Conservation (phyloP, 23 red algal genomes). For the Chondrus crispus region DNA sequence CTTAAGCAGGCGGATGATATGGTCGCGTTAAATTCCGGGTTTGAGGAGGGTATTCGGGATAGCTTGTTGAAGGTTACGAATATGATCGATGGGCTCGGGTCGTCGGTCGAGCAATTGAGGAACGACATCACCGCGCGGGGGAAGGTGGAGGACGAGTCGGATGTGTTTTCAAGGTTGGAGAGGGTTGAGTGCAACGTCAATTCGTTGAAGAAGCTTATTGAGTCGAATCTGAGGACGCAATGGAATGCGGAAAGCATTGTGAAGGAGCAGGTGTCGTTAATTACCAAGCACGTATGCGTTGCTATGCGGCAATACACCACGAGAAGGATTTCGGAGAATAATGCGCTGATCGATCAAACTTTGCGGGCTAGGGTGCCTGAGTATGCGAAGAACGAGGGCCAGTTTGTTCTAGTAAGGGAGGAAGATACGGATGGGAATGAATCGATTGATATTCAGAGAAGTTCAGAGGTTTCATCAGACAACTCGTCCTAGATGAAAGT, state of each 20-base stretch:
- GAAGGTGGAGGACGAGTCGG: background rate
- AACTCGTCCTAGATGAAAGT: no score
- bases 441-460: constrained; percentile 42
- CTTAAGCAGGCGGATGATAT: constrained; percentile 29
- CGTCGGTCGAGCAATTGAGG: background rate
- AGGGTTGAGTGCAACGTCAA: constrained; percentile 40
- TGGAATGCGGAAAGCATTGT: constrained; percentile 64
- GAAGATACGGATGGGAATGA: constrained; percentile 47
- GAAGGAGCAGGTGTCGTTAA: constrained; percentile 67
- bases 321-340: constrained; percentile 75
- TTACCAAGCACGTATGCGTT: constrained; percentile 85
- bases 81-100: background rate
- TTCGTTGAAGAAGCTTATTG: constrained; percentile 69
- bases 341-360: constrained; percentile 69
- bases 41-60: constrained; percentile 29
- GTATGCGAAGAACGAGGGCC: constrained; percentile 58
- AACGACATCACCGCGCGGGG: background rate
- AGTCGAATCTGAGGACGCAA: constrained; percentile 64
- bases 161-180: background rate
- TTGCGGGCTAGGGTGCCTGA: constrained; percentile 62
- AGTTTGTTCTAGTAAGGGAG: constrained; percentile 58
- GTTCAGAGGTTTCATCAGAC: background rate
- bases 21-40: background rate
- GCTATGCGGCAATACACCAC: constrained; percentile 78
- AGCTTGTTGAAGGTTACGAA: background rate